Evolutionary conservation across 2,329 filamentous ascomycete species (phyloP).

Genomic region (Didymellaceae sp.): DNA sequence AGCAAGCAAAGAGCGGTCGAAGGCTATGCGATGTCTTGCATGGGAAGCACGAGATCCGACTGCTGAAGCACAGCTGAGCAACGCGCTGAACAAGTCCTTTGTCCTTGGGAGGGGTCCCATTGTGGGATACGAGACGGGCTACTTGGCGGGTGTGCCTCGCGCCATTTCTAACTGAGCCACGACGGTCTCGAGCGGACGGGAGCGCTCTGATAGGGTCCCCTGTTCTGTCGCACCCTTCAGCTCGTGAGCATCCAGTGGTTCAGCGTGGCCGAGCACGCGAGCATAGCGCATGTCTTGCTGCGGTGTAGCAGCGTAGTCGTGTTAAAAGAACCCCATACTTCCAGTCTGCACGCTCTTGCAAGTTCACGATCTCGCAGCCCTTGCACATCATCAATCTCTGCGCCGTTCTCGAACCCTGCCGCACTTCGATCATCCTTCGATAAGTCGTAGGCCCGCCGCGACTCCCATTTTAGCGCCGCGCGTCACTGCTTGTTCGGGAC

Average conservation of each 20-base stretch:
- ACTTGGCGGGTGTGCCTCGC: constrained; percentile 11
- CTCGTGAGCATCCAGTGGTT: constrained; percentile 21
- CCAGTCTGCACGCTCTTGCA: constrained; percentile 3
- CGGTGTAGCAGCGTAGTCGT: constrained; percentile 10
- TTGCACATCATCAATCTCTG: constrained; percentile 6
- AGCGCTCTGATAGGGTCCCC: constrained; percentile 22
- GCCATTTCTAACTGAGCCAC: constrained; percentile 15
- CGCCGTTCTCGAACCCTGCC: constrained; percentile 30
- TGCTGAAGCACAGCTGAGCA: not conserved
- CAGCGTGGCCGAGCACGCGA: constrained; percentile 25
- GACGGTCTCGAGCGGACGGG: constrained; percentile 19
- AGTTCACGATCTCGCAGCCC: not conserved
- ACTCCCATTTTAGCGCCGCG: constrained; percentile 30
- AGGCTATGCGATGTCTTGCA: not conserved
- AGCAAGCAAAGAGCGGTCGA: not conserved
- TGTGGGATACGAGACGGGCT: constrained; percentile 12
- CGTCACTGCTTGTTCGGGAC: constrained; percentile 36
- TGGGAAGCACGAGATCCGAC: not conserved
- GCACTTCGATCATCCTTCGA: constrained; percentile 25
- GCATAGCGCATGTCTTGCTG: constrained; percentile 14
- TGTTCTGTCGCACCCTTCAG: constrained; percentile 32
- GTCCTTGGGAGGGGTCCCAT: not conserved
- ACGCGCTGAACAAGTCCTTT: constrained; percentile 9
- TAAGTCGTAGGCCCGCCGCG: constrained; percentile 17
- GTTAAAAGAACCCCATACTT: constrained; percentile 8